Evolutionary conservation across 257 asterid species (phyloP), one percentile per base, ranked within the genome.

Genomic region (Solanum piurae): DNA sequence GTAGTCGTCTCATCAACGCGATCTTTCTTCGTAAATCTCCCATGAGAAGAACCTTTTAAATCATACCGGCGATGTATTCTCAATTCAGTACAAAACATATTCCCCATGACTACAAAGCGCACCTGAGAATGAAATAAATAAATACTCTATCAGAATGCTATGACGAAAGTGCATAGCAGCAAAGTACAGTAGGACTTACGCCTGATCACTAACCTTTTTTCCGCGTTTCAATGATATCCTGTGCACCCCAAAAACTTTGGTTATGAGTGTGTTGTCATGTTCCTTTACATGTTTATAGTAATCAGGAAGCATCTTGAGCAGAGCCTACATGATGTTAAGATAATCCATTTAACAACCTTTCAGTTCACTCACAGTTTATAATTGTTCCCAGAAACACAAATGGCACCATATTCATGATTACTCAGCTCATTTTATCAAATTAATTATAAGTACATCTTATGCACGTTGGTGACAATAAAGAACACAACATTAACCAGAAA

Each of bases 41-140:
- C 99, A 64, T 93, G 96, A 87, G 98, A 60, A 52, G 99, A 97
- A 86, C 99, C 99, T 91, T 97, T 97, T 88, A 97, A 92, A 92
- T 97, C 99, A 89, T 93, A 96, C 44, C 99, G 98, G 75, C 96
- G 98, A 87, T 97, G 99, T 89, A 97, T 97, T 31, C 94, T 92
- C 89, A 97, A 91, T 90, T 97, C 99, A 34, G 99, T 95, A 89
- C 96, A 93, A 92, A 96, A 97, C 98, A 97, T 97, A 88, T 97
- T 97, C 90, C 99, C 99, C 99, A 96, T 97, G 89, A 97, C 98
- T 46, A 97, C 94, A 92, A 97, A 96, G 80, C 98, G 99, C 37
- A 94, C 98, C 99, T 97, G 93, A 38, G 88, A 88, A 90, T n/a
- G 84, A 87, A 89, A 85, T 85, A 11, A 60, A 79, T 74, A 68